Evolutionary conservation across 768 basidiomycete species (phyloP).

Genomic region (Obba rivulosa): DNA sequence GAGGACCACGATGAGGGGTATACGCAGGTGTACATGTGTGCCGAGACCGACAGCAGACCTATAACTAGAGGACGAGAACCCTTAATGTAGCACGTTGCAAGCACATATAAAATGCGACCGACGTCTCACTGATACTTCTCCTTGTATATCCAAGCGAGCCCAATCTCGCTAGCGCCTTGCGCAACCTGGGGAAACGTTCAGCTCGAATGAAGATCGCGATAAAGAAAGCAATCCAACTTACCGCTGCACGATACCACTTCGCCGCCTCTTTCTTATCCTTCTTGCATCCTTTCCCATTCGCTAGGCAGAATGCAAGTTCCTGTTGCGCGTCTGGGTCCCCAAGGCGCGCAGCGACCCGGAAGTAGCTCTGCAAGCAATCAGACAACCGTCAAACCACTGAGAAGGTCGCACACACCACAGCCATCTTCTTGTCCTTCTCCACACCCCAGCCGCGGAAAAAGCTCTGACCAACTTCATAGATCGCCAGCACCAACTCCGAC

Average conservation of each 20-base stretch:
- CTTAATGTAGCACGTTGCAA: background rate
- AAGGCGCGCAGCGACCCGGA: constrained; percentile 73
- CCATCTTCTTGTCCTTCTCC: constrained; percentile 84
- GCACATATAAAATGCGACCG: background rate
- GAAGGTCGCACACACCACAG: constrained; percentile 48
- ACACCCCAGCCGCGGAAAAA: constrained; percentile 94
- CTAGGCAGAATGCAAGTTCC: constrained; percentile 79
- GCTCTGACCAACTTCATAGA: constrained; percentile 90
- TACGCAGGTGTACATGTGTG: background rate
- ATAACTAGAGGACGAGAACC: no score
- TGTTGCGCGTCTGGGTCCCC: constrained; percentile 86
- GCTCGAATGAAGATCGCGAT: no score
- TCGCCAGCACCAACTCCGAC: constrained; percentile 81
- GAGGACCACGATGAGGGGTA: no score
- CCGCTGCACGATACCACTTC: constrained; percentile 87
- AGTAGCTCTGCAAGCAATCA: constrained; percentile 57
- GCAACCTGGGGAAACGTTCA: constrained; percentile 33
- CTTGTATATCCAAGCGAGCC: constrained; percentile 90
- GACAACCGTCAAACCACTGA: background rate
- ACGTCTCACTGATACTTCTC: constrained; percentile 54
- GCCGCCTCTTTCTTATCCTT: constrained; percentile 84
- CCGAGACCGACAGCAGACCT: no score
- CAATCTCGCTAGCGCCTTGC: constrained; percentile 78
- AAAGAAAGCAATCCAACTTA: constrained; percentile 28
- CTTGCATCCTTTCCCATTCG: constrained; percentile 86